Conservation (phyloP, 306 rosid genomes). For the Fragaria nilgerrensis region DNA sequence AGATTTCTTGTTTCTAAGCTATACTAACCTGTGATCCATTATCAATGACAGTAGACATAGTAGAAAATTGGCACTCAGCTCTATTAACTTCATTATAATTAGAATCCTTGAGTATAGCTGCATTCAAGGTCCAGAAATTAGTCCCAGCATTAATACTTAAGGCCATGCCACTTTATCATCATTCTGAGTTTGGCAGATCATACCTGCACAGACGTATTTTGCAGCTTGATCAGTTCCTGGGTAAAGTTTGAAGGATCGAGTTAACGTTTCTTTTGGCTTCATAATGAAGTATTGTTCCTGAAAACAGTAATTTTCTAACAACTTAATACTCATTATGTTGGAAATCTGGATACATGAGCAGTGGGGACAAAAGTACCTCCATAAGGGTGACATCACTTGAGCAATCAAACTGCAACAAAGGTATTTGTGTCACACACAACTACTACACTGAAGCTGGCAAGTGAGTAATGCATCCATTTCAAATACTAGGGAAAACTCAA, state of each 20-base stretch:
- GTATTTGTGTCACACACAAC: constrained; percentile 15
- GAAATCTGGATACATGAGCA: neutral
- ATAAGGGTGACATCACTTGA: constrained; percentile 76
- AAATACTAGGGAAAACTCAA: neutral
- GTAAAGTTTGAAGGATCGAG: constrained; percentile 70
- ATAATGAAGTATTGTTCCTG: constrained; percentile 86
- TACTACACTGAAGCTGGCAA: neutral
- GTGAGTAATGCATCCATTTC: neutral
- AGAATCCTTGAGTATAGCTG: constrained; percentile 92
- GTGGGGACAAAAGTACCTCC: constrained; percentile 58
- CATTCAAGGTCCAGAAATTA: constrained; percentile 17
- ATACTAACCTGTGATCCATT: constrained; percentile 76
- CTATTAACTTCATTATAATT: constrained; percentile 81
- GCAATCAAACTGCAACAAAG: constrained; percentile 83
- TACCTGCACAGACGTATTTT: constrained; percentile 79
- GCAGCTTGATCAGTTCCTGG: constrained; percentile 84
- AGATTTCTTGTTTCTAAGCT: neutral
- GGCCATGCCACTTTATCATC: neutral
- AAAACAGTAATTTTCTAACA: neutral
- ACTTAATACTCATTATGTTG: neutral
- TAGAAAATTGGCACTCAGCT: constrained; percentile 94
- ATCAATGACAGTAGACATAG: constrained; percentile 73
- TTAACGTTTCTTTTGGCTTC: constrained; percentile 71
- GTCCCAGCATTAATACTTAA: neutral
- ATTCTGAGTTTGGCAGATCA: constrained; percentile 25